phyloP scores from a whole-genome alignment of 805 yeast species.

The Pichia nanzhaoensis region DNA sequence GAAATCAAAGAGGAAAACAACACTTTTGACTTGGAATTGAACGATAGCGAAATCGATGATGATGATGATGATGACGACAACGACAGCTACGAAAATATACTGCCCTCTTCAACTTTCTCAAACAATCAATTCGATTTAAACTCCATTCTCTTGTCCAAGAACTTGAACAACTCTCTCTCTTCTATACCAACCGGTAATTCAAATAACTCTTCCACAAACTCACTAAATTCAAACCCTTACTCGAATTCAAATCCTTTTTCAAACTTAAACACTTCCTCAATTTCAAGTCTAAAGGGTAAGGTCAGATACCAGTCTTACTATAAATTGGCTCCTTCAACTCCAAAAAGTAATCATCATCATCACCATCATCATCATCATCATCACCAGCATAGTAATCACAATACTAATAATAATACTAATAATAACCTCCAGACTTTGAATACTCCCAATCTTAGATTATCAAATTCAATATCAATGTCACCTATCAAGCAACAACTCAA shows the following conservation, averaged over 20 bases:
- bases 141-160: slow-evolving; percentile 15
- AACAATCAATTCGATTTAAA: slow-evolving; percentile 20
- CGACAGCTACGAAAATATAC: background rate
- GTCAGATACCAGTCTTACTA: slow-evolving; percentile 31
- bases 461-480: slow-evolving; percentile 22
- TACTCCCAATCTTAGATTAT: slow-evolving; percentile 7
- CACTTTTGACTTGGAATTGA: background rate
- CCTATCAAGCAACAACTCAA: slow-evolving; percentile 10
- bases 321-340: slow-evolving; percentile 19
- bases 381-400: too few relatives aligned
- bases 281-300: slow-evolving; percentile 24
- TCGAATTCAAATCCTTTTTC: slow-evolving; percentile 13
- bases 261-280: slow-evolving; percentile 17
- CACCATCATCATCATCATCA: background rate
- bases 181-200: slow-evolving; percentile 23
- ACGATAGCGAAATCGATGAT: background rate
- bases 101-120: slow-evolving; percentile 5
- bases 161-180: slow-evolving; percentile 19
- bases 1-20: slow-evolving; percentile 26
- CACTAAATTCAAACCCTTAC: slow-evolving; percentile 14
- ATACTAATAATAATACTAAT: background rate
- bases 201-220: slow-evolving; percentile 16
- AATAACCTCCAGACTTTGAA: slow-evolving; percentile 4
- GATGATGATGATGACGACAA: slow-evolving; percentile 1
- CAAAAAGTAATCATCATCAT: slow-evolving; percentile 10